These are phyloP conservation scores for Globisporangium paroecandrum DNA, from an alignment of 352 stramenopile species.

Conservation along the genomic window DNA sequence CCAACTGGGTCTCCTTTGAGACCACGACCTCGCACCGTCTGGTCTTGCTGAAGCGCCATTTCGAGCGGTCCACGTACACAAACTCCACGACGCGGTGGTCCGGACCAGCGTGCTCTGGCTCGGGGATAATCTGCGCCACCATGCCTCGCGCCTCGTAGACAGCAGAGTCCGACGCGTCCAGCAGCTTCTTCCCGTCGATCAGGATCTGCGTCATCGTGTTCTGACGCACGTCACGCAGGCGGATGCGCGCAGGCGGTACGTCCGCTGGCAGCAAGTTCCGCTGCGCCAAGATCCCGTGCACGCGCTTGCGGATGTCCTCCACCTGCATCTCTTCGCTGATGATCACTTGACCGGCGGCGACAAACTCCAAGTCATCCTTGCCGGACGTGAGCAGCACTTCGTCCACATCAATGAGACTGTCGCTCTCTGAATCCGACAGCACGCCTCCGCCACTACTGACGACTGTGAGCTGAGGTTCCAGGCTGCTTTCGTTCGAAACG, in stretches of 20 bases:
- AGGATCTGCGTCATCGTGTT: constrained; percentile 67
- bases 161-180: constrained; percentile 62
- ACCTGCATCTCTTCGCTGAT: constrained; percentile 76
- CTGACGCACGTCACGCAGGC: constrained; percentile 63
- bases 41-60: constrained; percentile 61
- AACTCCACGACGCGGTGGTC: constrained; percentile 66
- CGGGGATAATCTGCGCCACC: constrained; percentile 60
- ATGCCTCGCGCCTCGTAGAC: constrained; percentile 78
- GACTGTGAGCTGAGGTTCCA: constrained; percentile 26
- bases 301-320: constrained; percentile 58
- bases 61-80: constrained; percentile 59
- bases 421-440: constrained; percentile 18
- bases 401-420: constrained; percentile 54
- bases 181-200: constrained; percentile 52
- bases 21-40: constrained; percentile 58
- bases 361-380: constrained; percentile 53
- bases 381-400: constrained; percentile 50
- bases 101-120: constrained; percentile 40
- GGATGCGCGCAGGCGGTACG: constrained; percentile 39
- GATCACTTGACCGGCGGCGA: constrained; percentile 56
- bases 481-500: constrained; percentile 1
- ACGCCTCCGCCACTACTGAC: not conserved
- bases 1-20: constrained; percentile 29
- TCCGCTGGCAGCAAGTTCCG: constrained; percentile 32
- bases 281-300: constrained; percentile 41